A percentile compares a stretch with the other conserved stretches of the same genome.
phyloP scores from a whole-genome alignment of 306 rosid species.

The Vicia villosa region DNA sequence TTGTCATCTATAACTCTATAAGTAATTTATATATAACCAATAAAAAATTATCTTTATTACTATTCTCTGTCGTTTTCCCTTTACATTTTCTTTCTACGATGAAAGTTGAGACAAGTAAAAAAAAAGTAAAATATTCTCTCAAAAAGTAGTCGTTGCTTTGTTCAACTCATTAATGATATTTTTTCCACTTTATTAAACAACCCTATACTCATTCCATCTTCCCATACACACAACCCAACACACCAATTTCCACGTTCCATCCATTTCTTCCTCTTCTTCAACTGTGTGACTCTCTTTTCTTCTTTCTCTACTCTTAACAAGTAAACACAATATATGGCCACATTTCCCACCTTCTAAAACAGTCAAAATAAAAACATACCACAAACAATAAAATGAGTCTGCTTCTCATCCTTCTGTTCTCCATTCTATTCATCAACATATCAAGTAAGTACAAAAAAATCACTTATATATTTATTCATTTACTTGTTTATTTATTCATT shows the following conservation, averaged over 20 bases:
- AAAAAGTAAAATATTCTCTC: not conserved
- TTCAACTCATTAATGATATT: constrained; percentile 3
- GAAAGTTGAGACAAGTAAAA: not conserved
- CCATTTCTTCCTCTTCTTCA: not conserved
- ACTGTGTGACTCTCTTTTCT: not conserved
- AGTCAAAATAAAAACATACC: not conserved
- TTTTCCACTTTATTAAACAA: constrained; percentile 17
- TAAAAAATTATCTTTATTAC: too few species aligned
- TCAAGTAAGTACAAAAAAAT: constrained; percentile 2
- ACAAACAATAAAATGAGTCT: not conserved
- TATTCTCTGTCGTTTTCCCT: too few species aligned
- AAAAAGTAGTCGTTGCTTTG: not conserved
- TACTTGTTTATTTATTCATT: not conserved
- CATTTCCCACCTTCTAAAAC: not conserved
- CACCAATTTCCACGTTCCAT: not conserved
- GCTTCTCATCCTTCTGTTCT: not conserved
- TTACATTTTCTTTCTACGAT: not conserved
- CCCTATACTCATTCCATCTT: not conserved
- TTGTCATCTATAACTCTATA: too few species aligned
- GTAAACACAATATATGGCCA: not conserved
- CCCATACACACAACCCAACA: not conserved
- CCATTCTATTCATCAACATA: not conserved
- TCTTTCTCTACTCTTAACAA: not conserved
- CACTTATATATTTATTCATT: not conserved
- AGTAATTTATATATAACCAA: too few species aligned